A percentile compares a stretch with the other conserved stretches of the same genome.
These are phyloP conservation scores for Corynespora cassiicola DNA, from an alignment of 2,329 filamentous ascomycete genomes.

Conservation along the genomic window DNA sequence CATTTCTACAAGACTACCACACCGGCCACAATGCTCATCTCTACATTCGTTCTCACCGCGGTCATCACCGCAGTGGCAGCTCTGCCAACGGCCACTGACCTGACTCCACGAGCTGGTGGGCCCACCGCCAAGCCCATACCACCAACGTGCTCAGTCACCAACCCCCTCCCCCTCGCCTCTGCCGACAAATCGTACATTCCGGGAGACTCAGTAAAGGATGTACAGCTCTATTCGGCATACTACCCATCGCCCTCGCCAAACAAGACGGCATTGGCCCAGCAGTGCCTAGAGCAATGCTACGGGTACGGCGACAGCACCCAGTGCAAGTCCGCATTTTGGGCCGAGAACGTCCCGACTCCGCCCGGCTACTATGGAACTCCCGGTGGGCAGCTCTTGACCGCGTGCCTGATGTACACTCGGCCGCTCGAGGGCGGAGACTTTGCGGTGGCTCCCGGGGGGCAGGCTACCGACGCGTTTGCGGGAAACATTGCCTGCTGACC, in stretches of 20 bases:
- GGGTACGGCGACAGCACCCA: slow-evolving; percentile 43
- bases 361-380: slow-evolving; percentile 38
- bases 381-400: slow-evolving; percentile 38
- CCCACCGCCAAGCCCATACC: slow-evolving; percentile 42
- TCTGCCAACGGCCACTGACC: slow-evolving; percentile 9
- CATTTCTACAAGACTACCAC: too few species aligned
- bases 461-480: slow-evolving; percentile 39
- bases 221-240: slow-evolving; percentile 36
- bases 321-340: slow-evolving; percentile 46
- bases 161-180: slow-evolving; percentile 29
- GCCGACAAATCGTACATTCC: slow-evolving; percentile 32
- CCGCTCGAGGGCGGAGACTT: slow-evolving; percentile 35
- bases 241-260: slow-evolving; percentile 39
- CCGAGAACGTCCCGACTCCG: slow-evolving; percentile 44
- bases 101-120: slow-evolving; percentile 39
- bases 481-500: slow-evolving; percentile 40
- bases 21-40: slow-evolving; percentile 13
- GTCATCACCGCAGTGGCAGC: slow-evolving; percentile 11
- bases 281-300: slow-evolving; percentile 51
- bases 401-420: slow-evolving; percentile 44
- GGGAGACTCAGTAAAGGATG: slow-evolving; percentile 19
- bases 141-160: slow-evolving; percentile 41
- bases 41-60: slow-evolving; percentile 12
- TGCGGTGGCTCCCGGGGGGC: slow-evolving; percentile 30
- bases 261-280: slow-evolving; percentile 30